Conservation (phyloP, 176 grass and related monocot genomes). For the Musa itinerans region DNA sequence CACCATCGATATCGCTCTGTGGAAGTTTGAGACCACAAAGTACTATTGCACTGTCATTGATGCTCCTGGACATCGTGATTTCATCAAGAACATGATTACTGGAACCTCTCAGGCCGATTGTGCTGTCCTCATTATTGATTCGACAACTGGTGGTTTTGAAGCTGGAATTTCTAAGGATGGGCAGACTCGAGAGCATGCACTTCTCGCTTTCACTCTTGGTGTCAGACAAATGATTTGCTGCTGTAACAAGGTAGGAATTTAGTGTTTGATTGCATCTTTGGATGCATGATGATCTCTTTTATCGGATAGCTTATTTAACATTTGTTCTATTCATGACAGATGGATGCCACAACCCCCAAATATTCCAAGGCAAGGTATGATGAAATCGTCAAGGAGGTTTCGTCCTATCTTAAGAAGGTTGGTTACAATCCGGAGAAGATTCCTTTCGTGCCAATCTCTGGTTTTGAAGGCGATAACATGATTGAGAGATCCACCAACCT, state of each 20-base stretch:
- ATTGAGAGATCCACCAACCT: constrained; percentile 3
- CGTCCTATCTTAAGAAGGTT: not conserved
- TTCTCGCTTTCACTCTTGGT: constrained; percentile 3
- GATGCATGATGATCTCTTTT: not conserved
- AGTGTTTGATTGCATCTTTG: not conserved
- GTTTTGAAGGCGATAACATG: constrained; percentile 4
- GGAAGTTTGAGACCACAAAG: constrained; percentile 4
- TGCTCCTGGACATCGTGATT: constrained; percentile 8
- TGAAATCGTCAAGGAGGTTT: constrained; percentile 3
- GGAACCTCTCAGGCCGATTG: constrained; percentile 6
- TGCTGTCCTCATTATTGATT: constrained; percentile 6
- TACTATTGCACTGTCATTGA: not conserved
- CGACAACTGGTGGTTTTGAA: constrained; percentile 1
- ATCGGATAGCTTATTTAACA: not conserved
- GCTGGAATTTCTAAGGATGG: constrained; percentile 5
- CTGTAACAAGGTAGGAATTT: not conserved
- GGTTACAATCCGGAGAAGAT: constrained; percentile 2
- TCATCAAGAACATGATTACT: constrained; percentile 8
- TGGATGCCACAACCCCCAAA: not conserved
- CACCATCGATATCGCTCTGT: not conserved
- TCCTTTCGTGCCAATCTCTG: constrained; percentile 6
- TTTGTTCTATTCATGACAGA: not conserved
- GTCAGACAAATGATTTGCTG: constrained; percentile 1
- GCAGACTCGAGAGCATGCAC: not conserved
- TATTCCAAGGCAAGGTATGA: constrained; percentile 1